Evolutionary conservation across 1,284 basidiomycete species (phyloP), one percentile per base, ranked within the genome.

Genomic region (Golubevia sp.): DNA sequence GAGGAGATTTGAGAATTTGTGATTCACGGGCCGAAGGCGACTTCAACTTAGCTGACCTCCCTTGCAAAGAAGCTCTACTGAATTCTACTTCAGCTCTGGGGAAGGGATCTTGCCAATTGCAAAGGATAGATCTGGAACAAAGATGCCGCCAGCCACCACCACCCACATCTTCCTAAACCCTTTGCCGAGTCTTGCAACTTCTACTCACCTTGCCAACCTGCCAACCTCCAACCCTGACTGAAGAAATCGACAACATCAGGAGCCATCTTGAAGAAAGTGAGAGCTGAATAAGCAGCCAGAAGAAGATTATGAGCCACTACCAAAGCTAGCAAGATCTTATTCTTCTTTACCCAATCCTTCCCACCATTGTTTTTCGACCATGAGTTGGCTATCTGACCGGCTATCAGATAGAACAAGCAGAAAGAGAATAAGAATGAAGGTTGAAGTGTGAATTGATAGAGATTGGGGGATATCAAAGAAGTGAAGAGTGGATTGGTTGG

Each of bases 261-360:
- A 6, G 63, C 56, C 60, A 76, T 69, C 56, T 58, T 60, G 21
- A 62, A 58, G 51, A 67, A 79, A 0, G 76, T 77, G 67, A 67
- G 71, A 6, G 62, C 71, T 38, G 65, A 68, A 61, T 76, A 79
- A 34, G 74, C 25, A 18, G 75, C 72, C 3, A 79, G 68, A 1
- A 51, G 52, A 2, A 72, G 70, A 56, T 77, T 77, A 67, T 79
- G 77, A 8, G 63, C n/a, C n/a, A 74, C 50, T 55, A 79, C 63
- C 48, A 65, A 23, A 51, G 50, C 61, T 30, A 73, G 63, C 2
- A 77, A 62, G 1, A 61, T 11, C 26, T 18, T 56, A 1, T 73
- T 63, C 11, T 49, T 20, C 5, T 56, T 49, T 27, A 65, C 67
- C 55, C 38, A 66, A 52, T 78, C 76, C 18, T 54, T 59, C 58